These are phyloP conservation scores for Pluteus cervinus DNA, from an alignment of 768 basidiomycete genomes.

Conservation along the genomic window DNA sequence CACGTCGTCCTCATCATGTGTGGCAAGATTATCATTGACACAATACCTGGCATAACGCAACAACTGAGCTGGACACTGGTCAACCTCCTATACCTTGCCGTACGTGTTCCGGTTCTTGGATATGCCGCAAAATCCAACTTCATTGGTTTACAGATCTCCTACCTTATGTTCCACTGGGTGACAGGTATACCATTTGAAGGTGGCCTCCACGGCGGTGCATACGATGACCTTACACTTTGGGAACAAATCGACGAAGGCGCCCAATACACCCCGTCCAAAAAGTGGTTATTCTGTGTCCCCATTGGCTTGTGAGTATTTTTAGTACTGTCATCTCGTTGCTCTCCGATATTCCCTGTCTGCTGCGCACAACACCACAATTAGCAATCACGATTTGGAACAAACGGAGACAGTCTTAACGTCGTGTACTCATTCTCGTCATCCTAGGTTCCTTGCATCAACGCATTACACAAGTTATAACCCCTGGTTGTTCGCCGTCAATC, in stretches of 20 bases:
- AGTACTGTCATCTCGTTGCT: neutral
- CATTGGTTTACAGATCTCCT: constrained; percentile 60
- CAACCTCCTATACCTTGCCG: constrained; percentile 85
- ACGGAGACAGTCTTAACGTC: too few species aligned
- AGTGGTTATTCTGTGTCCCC: constrained; percentile 90
- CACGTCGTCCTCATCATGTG: constrained; percentile 88
- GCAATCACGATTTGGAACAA: too few species aligned
- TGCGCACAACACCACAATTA: constrained; percentile 5
- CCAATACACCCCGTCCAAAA: constrained; percentile 97
- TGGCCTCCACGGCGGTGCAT: constrained; percentile 84
- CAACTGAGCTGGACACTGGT: constrained; percentile 94
- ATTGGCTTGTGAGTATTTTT: constrained; percentile 66
- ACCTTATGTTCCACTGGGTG: constrained; percentile 98
- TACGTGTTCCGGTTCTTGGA: constrained; percentile 33
- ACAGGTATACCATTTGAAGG: constrained; percentile 95
- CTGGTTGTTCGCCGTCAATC: constrained; percentile 87
- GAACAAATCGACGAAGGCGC: constrained; percentile 99
- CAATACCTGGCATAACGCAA: constrained; percentile 89
- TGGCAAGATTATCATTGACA: constrained; percentile 91
- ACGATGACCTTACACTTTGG: constrained; percentile 97
- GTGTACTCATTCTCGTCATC: constrained; percentile 8
- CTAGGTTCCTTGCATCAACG: constrained; percentile 91
- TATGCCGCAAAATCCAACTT: constrained; percentile 2
- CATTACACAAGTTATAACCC: constrained; percentile 98
- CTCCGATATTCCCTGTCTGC: neutral